Evolutionary conservation across 305 asterid genomes (phyloP).

Genomic region (Rubia occidens): DNA sequence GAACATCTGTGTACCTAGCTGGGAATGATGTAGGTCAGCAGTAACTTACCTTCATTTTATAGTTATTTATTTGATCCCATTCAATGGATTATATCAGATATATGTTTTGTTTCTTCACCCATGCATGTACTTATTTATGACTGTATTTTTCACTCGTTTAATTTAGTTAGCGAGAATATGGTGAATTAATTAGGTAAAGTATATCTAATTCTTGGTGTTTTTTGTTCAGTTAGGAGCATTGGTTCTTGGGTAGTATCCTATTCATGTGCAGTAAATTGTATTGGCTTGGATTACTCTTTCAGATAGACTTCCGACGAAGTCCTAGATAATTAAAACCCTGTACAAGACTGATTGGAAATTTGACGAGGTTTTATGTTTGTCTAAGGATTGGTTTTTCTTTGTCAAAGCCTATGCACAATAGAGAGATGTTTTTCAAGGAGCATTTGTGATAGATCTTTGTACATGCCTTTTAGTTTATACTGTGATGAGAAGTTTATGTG

Average conservation of each 20-base stretch:
- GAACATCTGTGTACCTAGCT: neutral
- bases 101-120: neutral
- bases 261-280: neutral
- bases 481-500: neutral
- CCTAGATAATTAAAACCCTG: neutral
- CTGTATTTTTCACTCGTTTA: neutral
- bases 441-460: neutral
- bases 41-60: neutral
- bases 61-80: neutral
- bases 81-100: neutral
- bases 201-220: neutral
- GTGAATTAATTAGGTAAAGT: neutral
- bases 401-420: neutral
- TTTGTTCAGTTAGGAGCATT: neutral
- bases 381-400: neutral
- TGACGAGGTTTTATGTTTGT: neutral
- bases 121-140: neutral
- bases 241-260: neutral
- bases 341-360: neutral
- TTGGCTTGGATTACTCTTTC: neutral
- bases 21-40: neutral
- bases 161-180: neutral
- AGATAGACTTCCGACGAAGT: neutral
- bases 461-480: neutral
- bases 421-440: neutral